Evolutionary conservation across 2,329 filamentous ascomycete genomes (phyloP), one percentile per base, ranked within the genome.

Genomic region (Colletotrichum caudatum): DNA sequence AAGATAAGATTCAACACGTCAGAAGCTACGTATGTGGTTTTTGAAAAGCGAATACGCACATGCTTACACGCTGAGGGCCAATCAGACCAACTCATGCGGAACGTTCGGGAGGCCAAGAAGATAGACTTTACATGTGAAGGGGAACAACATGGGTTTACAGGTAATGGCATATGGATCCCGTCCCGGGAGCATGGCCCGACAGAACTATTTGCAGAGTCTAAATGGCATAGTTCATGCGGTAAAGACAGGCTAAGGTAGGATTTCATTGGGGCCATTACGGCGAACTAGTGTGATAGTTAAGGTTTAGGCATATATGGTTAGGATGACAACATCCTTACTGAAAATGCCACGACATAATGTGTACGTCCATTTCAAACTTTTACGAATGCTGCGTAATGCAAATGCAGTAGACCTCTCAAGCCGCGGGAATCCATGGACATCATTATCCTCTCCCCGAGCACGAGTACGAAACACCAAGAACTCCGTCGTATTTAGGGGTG

Each of bases 71-170:
- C 1, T 23, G 20, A 35, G 60, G 26, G 33, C 20, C 8, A 35
- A 35, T 51, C 37, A 29, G n/a, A 48, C 26, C 33, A n/a, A 63
- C 26, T 59, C 4, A 51, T 8, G n/a, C 26, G 26, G 26, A 8
- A 11, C 14, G 16, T 20, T 51, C 20, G 20, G 14, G 54, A 58
- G 14, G 29, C 51, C n/a, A 56, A 60, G 26, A 12, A 41, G 16
- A 53, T 29, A 54, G 54, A 29, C 54, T 60, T 29, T 54, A 60
- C 54, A 66, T 60, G 66, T 65, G 63, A 69, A 54, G 37, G 9
- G 26, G 35, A 7, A 46, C n/a, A 51, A 14, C 20, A 53, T 59
- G 26, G 16, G 54, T 50, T 26, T 12, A 20, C 29, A 14, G 23
- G 23, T 33, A 14, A 53, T 35, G 48, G 33, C 20, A 29, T 29